Conservation (phyloP, 306 rosid species). For the Argentina anserina region DNA sequence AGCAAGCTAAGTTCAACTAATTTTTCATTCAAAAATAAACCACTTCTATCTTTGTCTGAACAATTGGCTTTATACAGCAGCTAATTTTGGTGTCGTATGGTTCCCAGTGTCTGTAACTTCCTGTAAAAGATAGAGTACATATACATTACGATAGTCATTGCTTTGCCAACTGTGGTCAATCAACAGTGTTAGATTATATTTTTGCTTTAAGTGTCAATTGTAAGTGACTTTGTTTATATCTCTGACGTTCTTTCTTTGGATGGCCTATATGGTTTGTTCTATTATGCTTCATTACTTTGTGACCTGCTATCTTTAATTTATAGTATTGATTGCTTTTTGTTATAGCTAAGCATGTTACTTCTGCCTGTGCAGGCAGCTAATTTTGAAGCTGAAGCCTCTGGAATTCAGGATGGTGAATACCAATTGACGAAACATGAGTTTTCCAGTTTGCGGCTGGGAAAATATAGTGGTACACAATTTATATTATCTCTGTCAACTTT, state of each 20-base stretch:
- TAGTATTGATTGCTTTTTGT: background rate
- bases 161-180: background rate
- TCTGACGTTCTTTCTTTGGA: background rate
- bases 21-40: no score
- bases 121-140: background rate
- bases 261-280: background rate
- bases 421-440: constrained; percentile 76
- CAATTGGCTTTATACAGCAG: background rate
- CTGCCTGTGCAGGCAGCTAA: constrained; percentile 73
- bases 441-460: constrained; percentile 75
- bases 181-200: background rate
- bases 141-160: background rate
- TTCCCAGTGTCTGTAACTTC: background rate
- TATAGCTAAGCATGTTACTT: background rate
- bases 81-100: background rate
- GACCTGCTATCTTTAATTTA: background rate
- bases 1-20: background rate
- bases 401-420: constrained; percentile 65
- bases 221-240: background rate
- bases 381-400: constrained; percentile 78
- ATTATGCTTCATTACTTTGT: background rate
- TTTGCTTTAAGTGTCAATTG: background rate
- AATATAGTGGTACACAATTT: constrained; percentile 70
- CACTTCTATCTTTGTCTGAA: background rate
- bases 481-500: constrained; percentile 20